A percentile compares a stretch with the other conserved stretches of the same genome.
Conservation (phyloP, 139 green algal species). For the Medakamo hakoo region DNA sequence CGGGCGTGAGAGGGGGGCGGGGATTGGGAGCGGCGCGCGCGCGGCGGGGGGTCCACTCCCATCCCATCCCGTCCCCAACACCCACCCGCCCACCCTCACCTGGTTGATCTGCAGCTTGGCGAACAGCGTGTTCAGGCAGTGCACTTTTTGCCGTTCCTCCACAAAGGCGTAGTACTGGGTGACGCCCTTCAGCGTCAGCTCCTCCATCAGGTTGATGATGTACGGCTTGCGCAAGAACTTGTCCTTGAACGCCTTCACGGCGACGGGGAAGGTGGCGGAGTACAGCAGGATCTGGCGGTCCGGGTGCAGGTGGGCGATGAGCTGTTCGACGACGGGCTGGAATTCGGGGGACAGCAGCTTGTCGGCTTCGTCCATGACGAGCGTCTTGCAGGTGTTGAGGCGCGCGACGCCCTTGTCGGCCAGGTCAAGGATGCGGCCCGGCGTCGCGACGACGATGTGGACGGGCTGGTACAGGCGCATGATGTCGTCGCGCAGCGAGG, state of each 20-base stretch:
- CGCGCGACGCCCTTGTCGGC: conserved; percentile 86
- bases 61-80: neutral
- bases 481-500: conserved; percentile 94
- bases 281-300: conserved; percentile 94
- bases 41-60: neutral
- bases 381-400: conserved; percentile 62
- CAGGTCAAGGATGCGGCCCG: conserved; percentile 93
- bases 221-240: conserved; percentile 91
- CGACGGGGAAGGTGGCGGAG: conserved; percentile 95
- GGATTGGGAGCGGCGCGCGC: too few relatives aligned
- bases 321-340: conserved; percentile 85
- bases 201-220: conserved; percentile 99
- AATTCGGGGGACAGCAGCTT: conserved; percentile 96
- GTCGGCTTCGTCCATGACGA: conserved; percentile 97
- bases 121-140: conserved; percentile 89
- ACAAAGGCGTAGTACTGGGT: conserved; percentile 97
- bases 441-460: conserved; percentile 89
- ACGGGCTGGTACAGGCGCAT: conserved; percentile 87
- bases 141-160: conserved; percentile 96
- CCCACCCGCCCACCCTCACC: neutral
- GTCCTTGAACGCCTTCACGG: conserved; percentile 96
- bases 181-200: conserved; percentile 96
- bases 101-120: conserved; percentile 58
- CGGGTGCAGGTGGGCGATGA: conserved; percentile 69
- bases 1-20: too few relatives aligned